These are phyloP conservation scores for Coprinellus aureogranulatus DNA, from an alignment of 768 basidiomycete species.

Conservation along the genomic window DNA sequence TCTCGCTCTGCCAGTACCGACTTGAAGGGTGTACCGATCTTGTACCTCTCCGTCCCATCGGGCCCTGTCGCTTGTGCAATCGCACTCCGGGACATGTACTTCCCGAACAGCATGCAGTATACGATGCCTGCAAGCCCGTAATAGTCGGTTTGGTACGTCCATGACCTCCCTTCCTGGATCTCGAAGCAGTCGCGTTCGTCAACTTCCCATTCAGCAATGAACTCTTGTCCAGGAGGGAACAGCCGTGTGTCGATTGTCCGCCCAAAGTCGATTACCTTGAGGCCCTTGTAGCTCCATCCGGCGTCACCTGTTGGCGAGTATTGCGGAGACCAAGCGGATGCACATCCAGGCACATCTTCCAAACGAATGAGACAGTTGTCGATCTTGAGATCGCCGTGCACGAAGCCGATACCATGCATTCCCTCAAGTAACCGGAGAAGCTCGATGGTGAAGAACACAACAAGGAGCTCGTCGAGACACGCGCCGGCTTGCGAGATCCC, in stretches of 20 bases:
- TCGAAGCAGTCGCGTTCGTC: slow-evolving; percentile 93
- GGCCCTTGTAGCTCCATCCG: slow-evolving; percentile 86
- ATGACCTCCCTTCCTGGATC: slow-evolving; percentile 76
- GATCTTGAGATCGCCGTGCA: slow-evolving; percentile 98
- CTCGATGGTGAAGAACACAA: slow-evolving; percentile 93
- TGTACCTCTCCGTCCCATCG: slow-evolving; percentile 45
- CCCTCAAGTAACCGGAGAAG: slow-evolving; percentile 79
- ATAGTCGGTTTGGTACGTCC: slow-evolving; percentile 97
- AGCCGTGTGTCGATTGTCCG: slow-evolving; percentile 82
- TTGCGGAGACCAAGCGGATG: slow-evolving; percentile 65
- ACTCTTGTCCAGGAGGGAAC: slow-evolving; percentile 78
- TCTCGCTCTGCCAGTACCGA: slow-evolving; percentile 91
- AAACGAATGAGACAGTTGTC: slow-evolving; percentile 97
- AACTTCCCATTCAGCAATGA: slow-evolving; percentile 82
- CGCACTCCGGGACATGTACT: slow-evolving; percentile 81
- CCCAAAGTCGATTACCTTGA: slow-evolving; percentile 97
- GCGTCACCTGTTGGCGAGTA: slow-evolving; percentile 77
- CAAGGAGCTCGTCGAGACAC: slow-evolving; percentile 87
- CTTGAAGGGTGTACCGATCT: slow-evolving; percentile 76
- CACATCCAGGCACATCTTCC: slow-evolving; percentile 73
- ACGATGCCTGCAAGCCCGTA: slow-evolving; percentile 92
- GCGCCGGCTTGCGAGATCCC: slow-evolving; percentile 79
- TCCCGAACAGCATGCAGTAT: slow-evolving; percentile 95
- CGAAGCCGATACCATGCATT: slow-evolving; percentile 79
- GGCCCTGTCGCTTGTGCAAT: slow-evolving; percentile 36